These are phyloP conservation scores for Colletotrichum agaves DNA, from an alignment of 2,329 filamentous ascomycete species.

Conservation along the genomic window DNA sequence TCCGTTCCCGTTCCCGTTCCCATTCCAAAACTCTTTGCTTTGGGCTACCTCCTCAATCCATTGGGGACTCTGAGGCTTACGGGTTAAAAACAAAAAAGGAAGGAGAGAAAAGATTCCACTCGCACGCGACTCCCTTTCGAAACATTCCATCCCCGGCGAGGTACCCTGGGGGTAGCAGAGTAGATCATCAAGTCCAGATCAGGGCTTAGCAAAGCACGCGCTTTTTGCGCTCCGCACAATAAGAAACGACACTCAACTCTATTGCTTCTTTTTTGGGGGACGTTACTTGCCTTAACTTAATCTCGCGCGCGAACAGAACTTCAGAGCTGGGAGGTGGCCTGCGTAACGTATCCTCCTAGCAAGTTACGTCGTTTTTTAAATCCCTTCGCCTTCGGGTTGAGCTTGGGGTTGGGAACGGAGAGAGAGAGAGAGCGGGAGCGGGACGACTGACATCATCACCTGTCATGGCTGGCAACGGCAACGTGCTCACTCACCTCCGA, in stretches of 20 bases:
- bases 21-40: too few relatives aligned
- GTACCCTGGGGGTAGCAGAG: background rate
- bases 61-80: too few relatives aligned
- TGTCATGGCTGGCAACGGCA: conserved; percentile 36
- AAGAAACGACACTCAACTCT: conserved; percentile 6
- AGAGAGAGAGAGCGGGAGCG: too few relatives aligned
- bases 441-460: background rate
- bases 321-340: background rate
- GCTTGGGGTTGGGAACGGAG: too few relatives aligned
- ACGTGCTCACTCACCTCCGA: conserved; percentile 51
- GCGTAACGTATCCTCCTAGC: background rate
- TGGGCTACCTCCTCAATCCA: too few relatives aligned
- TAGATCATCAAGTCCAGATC: conserved; percentile 7
- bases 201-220: background rate
- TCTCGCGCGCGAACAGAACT: background rate
- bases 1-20: too few relatives aligned
- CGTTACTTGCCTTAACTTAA: background rate
- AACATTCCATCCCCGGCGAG: conserved; percentile 23
- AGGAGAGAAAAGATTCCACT: conserved; percentile 6
- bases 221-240: background rate
- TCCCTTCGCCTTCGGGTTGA: conserved; percentile 27
- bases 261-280: conserved; percentile 8
- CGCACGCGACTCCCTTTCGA: conserved; percentile 36
- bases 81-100: background rate
- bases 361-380: background rate